These are phyloP conservation scores for Rhynchospora breviuscula DNA, from an alignment of 176 grass and related monocot genomes.

Conservation along the genomic window DNA sequence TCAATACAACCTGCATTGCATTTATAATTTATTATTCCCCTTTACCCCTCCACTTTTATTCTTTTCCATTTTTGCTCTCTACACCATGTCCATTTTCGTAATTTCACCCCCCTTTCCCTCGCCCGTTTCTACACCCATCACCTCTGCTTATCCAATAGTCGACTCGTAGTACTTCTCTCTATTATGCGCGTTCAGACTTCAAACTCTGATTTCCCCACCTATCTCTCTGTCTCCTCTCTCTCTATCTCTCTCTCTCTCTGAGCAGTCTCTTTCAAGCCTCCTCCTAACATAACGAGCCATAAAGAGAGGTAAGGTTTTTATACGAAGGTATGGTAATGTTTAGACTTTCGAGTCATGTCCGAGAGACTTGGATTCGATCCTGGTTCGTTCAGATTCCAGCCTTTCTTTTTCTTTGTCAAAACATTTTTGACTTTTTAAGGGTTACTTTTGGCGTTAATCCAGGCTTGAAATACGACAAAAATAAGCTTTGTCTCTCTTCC, in stretches of 20 bases:
- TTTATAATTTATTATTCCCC: background rate
- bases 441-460: conserved; percentile 19
- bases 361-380: background rate
- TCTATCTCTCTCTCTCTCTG: background rate
- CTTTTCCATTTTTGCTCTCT: conserved; percentile 12
- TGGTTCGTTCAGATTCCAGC: background rate
- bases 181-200: conserved; percentile 22
- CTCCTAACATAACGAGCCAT: conserved; percentile 27
- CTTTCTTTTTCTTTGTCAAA: background rate
- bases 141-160: background rate
- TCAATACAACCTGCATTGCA: background rate
- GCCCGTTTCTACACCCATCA: conserved; percentile 10
- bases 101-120: background rate
- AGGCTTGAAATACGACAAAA: conserved; percentile 18
- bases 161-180: conserved; percentile 14
- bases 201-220: background rate
- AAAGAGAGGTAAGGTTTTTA: conserved; percentile 22
- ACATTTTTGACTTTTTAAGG: conserved; percentile 22
- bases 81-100: background rate
- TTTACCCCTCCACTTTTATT: background rate
- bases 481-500: conserved; percentile 20
- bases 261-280: conserved; percentile 7
- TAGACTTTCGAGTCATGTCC: conserved; percentile 2
- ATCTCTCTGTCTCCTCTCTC: background rate
- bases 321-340: background rate